phyloP scores from a whole-genome alignment of 169 alveolate genomes.

The Ichthyophthirius multifiliis region DNA sequence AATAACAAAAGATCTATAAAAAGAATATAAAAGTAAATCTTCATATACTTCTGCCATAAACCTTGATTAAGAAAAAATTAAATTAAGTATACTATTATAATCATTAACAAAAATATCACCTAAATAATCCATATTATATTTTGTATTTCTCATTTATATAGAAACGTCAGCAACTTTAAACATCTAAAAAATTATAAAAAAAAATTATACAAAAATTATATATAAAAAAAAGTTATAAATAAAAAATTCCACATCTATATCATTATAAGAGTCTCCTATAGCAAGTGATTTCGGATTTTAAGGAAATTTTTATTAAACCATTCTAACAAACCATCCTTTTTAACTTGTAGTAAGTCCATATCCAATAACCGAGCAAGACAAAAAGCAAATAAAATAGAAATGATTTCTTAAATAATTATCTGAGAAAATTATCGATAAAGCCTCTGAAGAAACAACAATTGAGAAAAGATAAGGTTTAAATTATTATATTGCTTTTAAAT shows the following conservation, averaged over 20 bases:
- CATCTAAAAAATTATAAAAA: constrained; percentile 14
- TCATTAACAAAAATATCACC: constrained; percentile 21
- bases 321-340: constrained; percentile 19
- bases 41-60: constrained; percentile 37
- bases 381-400: constrained; percentile 11
- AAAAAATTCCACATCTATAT: neutral
- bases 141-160: neutral
- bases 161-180: constrained; percentile 2
- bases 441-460: neutral
- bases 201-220: too few relatives aligned
- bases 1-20: constrained; percentile 33
- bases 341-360: constrained; percentile 3
- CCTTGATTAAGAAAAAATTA: constrained; percentile 27
- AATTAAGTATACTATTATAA: neutral
- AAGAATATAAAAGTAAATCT: constrained; percentile 26
- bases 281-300: constrained; percentile 16
- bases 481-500: neutral
- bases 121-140: neutral
- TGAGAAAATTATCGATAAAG: neutral
- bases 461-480: neutral
- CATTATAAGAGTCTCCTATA: constrained; percentile 32
- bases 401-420: constrained; percentile 25
- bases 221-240: too few relatives aligned
- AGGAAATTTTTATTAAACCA: constrained; percentile 14
- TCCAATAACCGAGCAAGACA: constrained; percentile 18